Evolutionary conservation across 2,329 filamentous ascomycete species (phyloP).

Genomic region (Penicillium sp.): DNA sequence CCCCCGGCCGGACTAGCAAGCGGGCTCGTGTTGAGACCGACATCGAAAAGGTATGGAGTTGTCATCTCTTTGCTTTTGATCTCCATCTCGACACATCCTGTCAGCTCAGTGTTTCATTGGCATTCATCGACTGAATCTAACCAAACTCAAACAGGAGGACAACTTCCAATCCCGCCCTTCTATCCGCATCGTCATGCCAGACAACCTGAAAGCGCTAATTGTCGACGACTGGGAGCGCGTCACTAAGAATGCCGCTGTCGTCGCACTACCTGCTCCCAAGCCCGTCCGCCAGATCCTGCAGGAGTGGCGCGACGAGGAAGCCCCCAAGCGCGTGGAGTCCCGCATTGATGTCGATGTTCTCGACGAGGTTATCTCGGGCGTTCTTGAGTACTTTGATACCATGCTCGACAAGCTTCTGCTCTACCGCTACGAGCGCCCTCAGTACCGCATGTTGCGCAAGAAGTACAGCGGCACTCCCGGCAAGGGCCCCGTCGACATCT

Average conservation of each 20-base stretch:
- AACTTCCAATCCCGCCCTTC: constrained; percentile 80
- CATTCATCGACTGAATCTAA: neutral
- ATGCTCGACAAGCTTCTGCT: constrained; percentile 83
- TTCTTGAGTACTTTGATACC: constrained; percentile 94
- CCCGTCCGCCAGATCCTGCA: constrained; percentile 77
- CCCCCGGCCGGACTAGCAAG: constrained; percentile 47
- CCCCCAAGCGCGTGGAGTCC: constrained; percentile 60
- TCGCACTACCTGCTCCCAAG: constrained; percentile 75
- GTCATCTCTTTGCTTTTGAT: neutral
- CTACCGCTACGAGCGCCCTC: constrained; percentile 89
- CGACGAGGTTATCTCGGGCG: constrained; percentile 81
- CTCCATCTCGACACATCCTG: neutral
- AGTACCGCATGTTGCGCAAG: constrained; percentile 77
- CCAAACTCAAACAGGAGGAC: constrained; percentile 68
- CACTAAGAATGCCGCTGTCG: constrained; percentile 90
- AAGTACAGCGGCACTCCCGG: constrained; percentile 65
- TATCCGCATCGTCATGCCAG: constrained; percentile 82
- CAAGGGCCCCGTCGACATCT: constrained; percentile 76
- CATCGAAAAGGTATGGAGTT: constrained; percentile 48
- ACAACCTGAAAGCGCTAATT: constrained; percentile 85
- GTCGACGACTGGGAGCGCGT: constrained; percentile 99
- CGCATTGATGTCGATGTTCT: constrained; percentile 76
- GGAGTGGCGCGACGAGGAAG: constrained; percentile 74
- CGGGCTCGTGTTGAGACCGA: constrained; percentile 49
- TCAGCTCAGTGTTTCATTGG: too few species aligned